phyloP scores from a whole-genome alignment of 2,329 filamentous ascomycete species.

The Akanthomyces uredinophilus region DNA sequence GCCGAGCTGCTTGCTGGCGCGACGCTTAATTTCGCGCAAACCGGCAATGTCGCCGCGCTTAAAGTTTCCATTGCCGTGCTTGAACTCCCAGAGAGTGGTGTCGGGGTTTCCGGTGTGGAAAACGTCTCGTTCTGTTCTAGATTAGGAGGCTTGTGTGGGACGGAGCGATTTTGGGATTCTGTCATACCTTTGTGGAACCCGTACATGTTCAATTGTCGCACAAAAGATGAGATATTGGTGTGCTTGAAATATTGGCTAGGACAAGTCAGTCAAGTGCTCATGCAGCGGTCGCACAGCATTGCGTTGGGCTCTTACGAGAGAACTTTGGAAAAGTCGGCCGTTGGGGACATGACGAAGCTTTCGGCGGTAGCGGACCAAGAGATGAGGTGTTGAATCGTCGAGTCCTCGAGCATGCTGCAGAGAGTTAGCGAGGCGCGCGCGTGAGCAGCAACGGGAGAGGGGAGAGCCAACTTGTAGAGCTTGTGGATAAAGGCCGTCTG shows the following conservation, averaged over 20 bases:
- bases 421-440: constrained; percentile 21
- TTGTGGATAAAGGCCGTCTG: constrained; percentile 99
- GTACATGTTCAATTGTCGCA: constrained; percentile 98
- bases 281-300: constrained; percentile 17
- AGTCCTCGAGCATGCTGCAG: constrained; percentile 89
- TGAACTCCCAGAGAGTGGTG: constrained; percentile 96
- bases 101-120: constrained; percentile 94
- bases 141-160: constrained; percentile 3
- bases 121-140: constrained; percentile 78
- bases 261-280: background rate
- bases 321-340: constrained; percentile 95
- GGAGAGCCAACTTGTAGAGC: constrained; percentile 84
- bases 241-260: constrained; percentile 98
- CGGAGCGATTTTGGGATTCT: background rate
- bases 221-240: constrained; percentile 98
- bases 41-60: constrained; percentile 90
- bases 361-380: constrained; percentile 92
- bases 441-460: no score
- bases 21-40: constrained; percentile 88
- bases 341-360: constrained; percentile 98
- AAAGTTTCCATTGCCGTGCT: constrained; percentile 95
- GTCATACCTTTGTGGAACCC: constrained; percentile 90
- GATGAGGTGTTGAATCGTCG: constrained; percentile 87
- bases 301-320: constrained; percentile 65
- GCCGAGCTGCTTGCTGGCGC: constrained; percentile 88